Evolutionary conservation across 1,284 basidiomycete species (phyloP), one percentile per base, ranked within the genome.

Genomic region (Crepidotus sp.): DNA sequence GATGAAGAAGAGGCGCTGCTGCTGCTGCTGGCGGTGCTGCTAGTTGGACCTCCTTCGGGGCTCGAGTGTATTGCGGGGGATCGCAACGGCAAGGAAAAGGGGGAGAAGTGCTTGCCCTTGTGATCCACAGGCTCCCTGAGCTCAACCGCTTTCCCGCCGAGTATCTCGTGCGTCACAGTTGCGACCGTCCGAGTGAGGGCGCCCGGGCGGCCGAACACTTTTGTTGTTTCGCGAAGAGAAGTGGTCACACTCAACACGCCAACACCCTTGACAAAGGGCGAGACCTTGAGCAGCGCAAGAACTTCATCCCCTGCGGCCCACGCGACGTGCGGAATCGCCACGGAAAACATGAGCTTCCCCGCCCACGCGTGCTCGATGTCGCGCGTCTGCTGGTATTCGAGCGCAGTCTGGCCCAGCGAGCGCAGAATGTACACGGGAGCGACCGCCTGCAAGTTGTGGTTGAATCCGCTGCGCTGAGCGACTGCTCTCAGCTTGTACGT

Each of bases 371-470:
- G 95, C 63, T 95, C 90, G 50, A 87, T 82, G 62, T 96, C 93
- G 48, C 94, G 75, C 1, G 90, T 92, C 61, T 96, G 92, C 58
- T 90, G 92, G 68, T 90, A 96, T 63, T 96, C 93, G 54, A 95
- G 76, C 21, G 21, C 83, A 50, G 92, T 89, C 1, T 76, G 62
- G 4, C 77, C 71, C 54, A 22, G 83, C 3, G 82, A 80, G 46
- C 90, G 79, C 37, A 85, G 56, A 50, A 96, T 67, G 48, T 71
- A 68, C 45, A 96, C 74, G 7, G 79, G 75, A 34, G 70, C 65
- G 36, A 70, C 65, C 1, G 77, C 69, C 42, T 80, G 74, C 43
- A 89, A 73, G 58, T 92, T 91, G 49, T 77, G 71, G 44, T 31
- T 52, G 41, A 92, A 77, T 9, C 83, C 84, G 0, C 85, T 73